Conservation (phyloP, 2,329 filamentous ascomycete genomes). For the Phialemonium atrogriseum region DNA sequence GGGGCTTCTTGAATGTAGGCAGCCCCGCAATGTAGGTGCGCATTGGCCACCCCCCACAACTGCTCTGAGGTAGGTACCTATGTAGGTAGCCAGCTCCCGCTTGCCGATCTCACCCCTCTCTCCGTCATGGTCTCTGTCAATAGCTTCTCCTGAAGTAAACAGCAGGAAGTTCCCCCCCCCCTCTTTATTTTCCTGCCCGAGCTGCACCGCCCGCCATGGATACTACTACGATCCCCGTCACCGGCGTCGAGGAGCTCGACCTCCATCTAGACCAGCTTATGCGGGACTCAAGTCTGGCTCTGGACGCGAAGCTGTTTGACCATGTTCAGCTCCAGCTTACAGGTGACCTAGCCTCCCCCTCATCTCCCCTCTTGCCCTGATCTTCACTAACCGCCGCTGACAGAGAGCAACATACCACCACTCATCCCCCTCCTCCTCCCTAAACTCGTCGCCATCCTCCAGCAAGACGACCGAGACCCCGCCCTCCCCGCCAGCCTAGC, state of each 20-base stretch:
- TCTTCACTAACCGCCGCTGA: not conserved
- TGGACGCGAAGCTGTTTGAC: slow-evolving; percentile 46
- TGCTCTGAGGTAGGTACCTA: too few relatives aligned
- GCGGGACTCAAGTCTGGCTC: slow-evolving; percentile 29
- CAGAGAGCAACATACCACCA: slow-evolving; percentile 43
- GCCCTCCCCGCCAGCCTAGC: slow-evolving; percentile 42
- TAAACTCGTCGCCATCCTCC: slow-evolving; percentile 43
- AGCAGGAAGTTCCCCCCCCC: not conserved
- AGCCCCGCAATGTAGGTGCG: too few relatives aligned
- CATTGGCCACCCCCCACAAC: too few relatives aligned
- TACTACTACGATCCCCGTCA: slow-evolving; percentile 32
- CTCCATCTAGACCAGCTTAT: slow-evolving; percentile 44
- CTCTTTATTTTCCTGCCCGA: not conserved
- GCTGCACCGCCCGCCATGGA: slow-evolving; percentile 23
- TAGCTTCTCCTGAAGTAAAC: not conserved
- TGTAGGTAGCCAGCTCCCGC: not conserved
- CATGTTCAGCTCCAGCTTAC: slow-evolving; percentile 51
- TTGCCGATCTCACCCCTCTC: not conserved
- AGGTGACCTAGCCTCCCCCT: slow-evolving; percentile 30
- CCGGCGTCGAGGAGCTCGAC: slow-evolving; percentile 45
- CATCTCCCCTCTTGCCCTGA: slow-evolving; percentile 1
- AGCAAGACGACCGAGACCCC: slow-evolving; percentile 41
- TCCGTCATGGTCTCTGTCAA: not conserved
- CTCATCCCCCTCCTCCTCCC: slow-evolving; percentile 46
- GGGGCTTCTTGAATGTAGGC: too few relatives aligned